Base-by-base conservation (phyloP, 495 filamentous ascomycete genomes). In the Choiromyces venosus region DNA sequence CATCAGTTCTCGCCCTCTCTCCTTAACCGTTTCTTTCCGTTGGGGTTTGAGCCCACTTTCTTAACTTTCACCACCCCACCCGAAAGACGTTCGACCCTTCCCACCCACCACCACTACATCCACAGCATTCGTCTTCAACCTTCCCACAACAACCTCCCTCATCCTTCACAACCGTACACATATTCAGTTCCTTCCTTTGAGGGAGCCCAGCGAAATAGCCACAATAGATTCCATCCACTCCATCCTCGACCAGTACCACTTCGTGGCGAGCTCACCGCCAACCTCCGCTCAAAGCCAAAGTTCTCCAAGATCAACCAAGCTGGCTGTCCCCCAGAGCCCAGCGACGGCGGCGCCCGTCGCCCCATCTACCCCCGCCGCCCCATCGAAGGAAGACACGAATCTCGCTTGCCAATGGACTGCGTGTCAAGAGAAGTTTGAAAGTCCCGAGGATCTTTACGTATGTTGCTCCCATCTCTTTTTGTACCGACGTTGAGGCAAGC, bases 401-500 rank as follows among this genome's bases (percentile, higher is more conserved):
- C 86, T 96, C 35, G 83, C 87, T 8, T 99, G 94, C 81, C 91
- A 93, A 83, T 99, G 94, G 94, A 86, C 88, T 56, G 88, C 89
- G 70, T 99, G 94, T 81, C 86, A 87, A 71, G 93, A 99, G 81
- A 89, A 91, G 75, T 93, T 91, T 79, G 84, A 87, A 64, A 89
- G 89, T 18, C 88, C 94, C 25, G 94, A 97, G 80, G 83, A 87
- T 69, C 92, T 99, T 78, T 99, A 97, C 83, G 94, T 98, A 89
- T 86, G 93, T 86, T 76, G 19, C 82, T 67, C 69, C 61, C 67
- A 69, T 74, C 80, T 74, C 78, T 74, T 70, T 37, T 70, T 68
- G 35, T 74, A 66, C 70, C 65, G 68, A 66, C 35, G 69, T 74
- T 66, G 72, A 61, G 69, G 68, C 70, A 33, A 61, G 52, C 40